Evolutionary conservation across 768 basidiomycete species (phyloP).

Genomic region (Leccinum sublutescens): DNA sequence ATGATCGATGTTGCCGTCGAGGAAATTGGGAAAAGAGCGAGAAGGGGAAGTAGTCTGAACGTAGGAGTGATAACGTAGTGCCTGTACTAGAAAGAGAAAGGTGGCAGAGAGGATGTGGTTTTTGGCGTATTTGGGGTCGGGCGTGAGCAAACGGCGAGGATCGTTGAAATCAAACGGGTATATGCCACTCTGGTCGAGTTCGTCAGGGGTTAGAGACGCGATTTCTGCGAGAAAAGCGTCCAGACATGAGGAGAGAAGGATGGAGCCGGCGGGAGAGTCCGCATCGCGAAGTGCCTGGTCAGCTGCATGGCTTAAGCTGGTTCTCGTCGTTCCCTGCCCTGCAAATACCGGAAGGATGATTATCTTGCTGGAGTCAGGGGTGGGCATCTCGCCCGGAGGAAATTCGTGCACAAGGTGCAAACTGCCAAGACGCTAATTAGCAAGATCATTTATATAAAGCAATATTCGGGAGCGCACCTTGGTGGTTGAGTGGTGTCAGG

Average conservation of each 20-base stretch:
- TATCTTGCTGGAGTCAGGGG: slow-evolving; percentile 9
- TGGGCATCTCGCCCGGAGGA: slow-evolving; percentile 5
- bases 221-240: slow-evolving; percentile 51
- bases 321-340: slow-evolving; percentile 49
- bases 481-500: background rate
- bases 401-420: background rate
- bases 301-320: slow-evolving; percentile 32
- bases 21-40: slow-evolving; percentile 26
- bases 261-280: slow-evolving; percentile 37
- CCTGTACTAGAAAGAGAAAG: slow-evolving; percentile 50
- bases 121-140: slow-evolving; percentile 34
- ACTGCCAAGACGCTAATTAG: background rate
- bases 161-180: slow-evolving; percentile 44
- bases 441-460: background rate
- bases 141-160: slow-evolving; percentile 39
- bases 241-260: slow-evolving; percentile 51
- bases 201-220: slow-evolving; percentile 39
- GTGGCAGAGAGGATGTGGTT: slow-evolving; percentile 51
- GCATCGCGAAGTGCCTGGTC: slow-evolving; percentile 44
- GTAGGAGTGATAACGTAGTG: slow-evolving; percentile 51
- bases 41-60: slow-evolving; percentile 25
- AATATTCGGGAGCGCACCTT: slow-evolving; percentile 4
- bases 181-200: slow-evolving; percentile 38
- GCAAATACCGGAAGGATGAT: slow-evolving; percentile 49
- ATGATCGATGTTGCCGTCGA: slow-evolving; percentile 36